Base-by-base conservation (phyloP, 2,329 filamentous ascomycete species). In the Aspergillus candidus region DNA sequence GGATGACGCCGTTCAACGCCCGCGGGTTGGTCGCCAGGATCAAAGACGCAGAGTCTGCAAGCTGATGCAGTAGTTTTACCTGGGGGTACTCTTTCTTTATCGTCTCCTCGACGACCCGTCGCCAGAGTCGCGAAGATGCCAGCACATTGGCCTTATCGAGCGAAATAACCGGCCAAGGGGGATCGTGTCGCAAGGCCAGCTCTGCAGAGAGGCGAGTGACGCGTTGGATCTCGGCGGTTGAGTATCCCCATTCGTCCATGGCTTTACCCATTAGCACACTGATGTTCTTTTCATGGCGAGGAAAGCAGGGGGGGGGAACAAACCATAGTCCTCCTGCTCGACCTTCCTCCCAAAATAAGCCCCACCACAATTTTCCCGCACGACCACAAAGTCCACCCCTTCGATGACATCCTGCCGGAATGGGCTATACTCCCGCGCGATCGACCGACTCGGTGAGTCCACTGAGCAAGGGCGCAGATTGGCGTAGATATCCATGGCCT, bases 121-220 rank as follows among this genome's bases (percentile, higher is more conserved):
- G 76, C 90, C 89, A 95, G 51, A 95, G 74, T 13, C 90, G 74
- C 61, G 82, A 87, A 6, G 88, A 93, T 1, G 89, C 89, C 51
- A 96, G 77, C 32, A 95, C 89, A 63, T 96, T 96, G 22, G 90
- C 90, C 78, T 95, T 95, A 70, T 96, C 90, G 55, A 94, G 73
- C 55, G 81, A 88, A 78, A 82, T 87, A 27, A 95, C 86, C 32
- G 83, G 83, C 47, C 82, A 77, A 0, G 84, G 83, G 1, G 84
- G 84, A 58, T 84, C 73, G 51, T 83, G 78, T 17, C 81, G 81
- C 27, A 88, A 75, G 2, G 90, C 89, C 17, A 95, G 74, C 66
- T 83, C 79, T 1, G 83, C 89, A 1, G 84, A 87, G 37, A 94
- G 74, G 34, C 88, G 77, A 4, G 86, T 83, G 46, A 95, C 80